phyloP scores from a whole-genome alignment of 352 stramenopile genomes.

The Globisporangium camurandrum region DNA sequence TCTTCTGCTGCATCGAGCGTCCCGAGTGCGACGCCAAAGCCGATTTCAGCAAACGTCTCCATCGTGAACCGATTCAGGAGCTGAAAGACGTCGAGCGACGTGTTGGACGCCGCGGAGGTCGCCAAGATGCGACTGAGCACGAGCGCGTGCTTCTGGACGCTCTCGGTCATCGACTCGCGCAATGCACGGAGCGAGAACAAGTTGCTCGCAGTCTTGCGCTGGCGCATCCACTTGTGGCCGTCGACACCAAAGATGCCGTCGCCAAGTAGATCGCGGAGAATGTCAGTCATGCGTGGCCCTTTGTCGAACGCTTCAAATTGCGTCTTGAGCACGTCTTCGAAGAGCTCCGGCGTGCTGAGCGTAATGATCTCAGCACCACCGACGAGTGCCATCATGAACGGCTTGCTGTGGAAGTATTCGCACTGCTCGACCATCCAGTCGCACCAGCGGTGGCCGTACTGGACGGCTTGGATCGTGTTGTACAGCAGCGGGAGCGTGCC shows the following conservation, averaged over 20 bases:
- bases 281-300: slow-evolving; percentile 24
- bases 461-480: slow-evolving; percentile 46
- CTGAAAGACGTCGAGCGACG: slow-evolving; percentile 12
- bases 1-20: background rate
- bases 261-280: slow-evolving; percentile 59
- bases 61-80: slow-evolving; percentile 22
- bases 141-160: slow-evolving; percentile 1
- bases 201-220: slow-evolving; percentile 58
- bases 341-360: slow-evolving; percentile 19
- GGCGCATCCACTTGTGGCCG: slow-evolving; percentile 50
- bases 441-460: slow-evolving; percentile 29
- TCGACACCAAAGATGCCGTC: slow-evolving; percentile 63
- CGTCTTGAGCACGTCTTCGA: slow-evolving; percentile 49
- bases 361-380: slow-evolving; percentile 43
- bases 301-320: slow-evolving; percentile 80
- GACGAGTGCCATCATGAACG: slow-evolving; percentile 31
- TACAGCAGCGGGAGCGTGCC: slow-evolving; percentile 37
- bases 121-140: too few species aligned
- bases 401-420: slow-evolving; percentile 24
- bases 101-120: too few species aligned
- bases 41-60: slow-evolving; percentile 23
- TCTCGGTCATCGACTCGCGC: slow-evolving; percentile 23
- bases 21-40: slow-evolving; percentile 23
- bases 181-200: slow-evolving; percentile 35
- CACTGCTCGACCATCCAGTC: slow-evolving; percentile 56